Percentiles rank a stretch among this genome's conserved stretches.
Conservation (phyloP, 768 basidiomycete species). For the Tubosaeta sp. region DNA sequence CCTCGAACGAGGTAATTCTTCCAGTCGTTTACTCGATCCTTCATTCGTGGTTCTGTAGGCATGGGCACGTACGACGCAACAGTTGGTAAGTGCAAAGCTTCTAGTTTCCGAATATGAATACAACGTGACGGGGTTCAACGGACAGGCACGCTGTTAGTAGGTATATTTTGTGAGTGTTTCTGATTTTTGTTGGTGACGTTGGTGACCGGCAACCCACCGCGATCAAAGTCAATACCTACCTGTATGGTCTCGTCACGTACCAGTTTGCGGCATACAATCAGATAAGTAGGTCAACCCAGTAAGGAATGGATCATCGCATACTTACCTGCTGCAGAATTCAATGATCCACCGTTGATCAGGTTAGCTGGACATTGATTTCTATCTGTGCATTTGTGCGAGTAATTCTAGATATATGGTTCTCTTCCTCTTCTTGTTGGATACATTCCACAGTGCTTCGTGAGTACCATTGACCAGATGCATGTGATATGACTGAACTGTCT, state of each 20-base stretch:
- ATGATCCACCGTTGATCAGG: slow-evolving; percentile 8
- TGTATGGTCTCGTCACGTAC: too few relatives aligned
- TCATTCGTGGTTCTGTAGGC: too few relatives aligned
- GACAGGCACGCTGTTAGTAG: slow-evolving; percentile 16
- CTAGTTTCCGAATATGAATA: too few relatives aligned
- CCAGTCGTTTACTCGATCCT: too few relatives aligned
- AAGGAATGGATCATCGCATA: too few relatives aligned
- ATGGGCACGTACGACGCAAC: slow-evolving; percentile 5
- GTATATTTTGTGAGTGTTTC: slow-evolving; percentile 18
- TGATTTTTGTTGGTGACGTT: neutral
- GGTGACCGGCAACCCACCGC: neutral
- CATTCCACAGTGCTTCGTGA: slow-evolving; percentile 15
- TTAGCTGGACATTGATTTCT: neutral
- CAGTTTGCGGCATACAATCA: too few relatives aligned
- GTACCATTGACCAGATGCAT: neutral
- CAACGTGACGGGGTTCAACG: neutral
- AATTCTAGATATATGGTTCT: slow-evolving; percentile 9
- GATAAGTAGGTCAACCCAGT: too few relatives aligned
- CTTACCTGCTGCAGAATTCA: slow-evolving; percentile 8
- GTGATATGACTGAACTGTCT: neutral
- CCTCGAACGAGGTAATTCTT: too few relatives aligned
- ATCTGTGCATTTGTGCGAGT: neutral
- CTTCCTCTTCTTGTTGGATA: slow-evolving; percentile 12
- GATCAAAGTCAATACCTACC: slow-evolving; percentile 18
- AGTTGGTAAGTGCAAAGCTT: slow-evolving; percentile 1